Conservation (phyloP, 2,329 filamentous ascomycete species). For the Zymoseptoria tritici region DNA sequence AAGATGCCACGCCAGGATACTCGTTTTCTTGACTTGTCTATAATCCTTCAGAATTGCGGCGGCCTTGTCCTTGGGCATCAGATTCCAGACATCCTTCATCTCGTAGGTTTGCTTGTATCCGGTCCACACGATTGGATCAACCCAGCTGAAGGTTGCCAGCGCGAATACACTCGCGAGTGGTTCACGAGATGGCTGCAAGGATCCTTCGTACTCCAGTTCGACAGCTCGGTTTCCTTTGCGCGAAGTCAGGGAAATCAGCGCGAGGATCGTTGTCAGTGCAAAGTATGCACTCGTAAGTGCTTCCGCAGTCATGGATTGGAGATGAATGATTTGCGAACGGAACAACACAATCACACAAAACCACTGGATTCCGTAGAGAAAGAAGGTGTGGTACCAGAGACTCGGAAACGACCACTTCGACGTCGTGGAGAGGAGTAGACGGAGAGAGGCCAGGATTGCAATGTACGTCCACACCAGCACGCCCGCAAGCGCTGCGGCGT, state of each 20-base stretch:
- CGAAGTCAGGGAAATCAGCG: slow-evolving; percentile 68
- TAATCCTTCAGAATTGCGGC: slow-evolving; percentile 72
- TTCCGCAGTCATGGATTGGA: slow-evolving; percentile 55
- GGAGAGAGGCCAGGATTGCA: slow-evolving; percentile 61
- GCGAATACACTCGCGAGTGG: slow-evolving; percentile 84
- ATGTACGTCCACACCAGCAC: slow-evolving; percentile 76
- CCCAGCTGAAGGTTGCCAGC: slow-evolving; percentile 80
- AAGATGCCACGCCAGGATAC: slow-evolving; percentile 69
- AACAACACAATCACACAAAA: slow-evolving; percentile 67
- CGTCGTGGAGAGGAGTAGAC: slow-evolving; percentile 56
- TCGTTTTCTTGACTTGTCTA: slow-evolving; percentile 75
- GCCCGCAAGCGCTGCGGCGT: slow-evolving; percentile 56
- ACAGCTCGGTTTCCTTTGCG: slow-evolving; percentile 90
- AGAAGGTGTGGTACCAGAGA: slow-evolving; percentile 88
- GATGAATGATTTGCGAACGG: slow-evolving; percentile 76
- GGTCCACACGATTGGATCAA: slow-evolving; percentile 79
- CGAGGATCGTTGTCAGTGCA: slow-evolving; percentile 62
- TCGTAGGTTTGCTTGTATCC: slow-evolving; percentile 82
- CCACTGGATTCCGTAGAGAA: slow-evolving; percentile 79
- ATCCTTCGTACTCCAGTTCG: slow-evolving; percentile 79
- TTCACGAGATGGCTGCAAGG: slow-evolving; percentile 78
- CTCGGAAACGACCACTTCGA: slow-evolving; percentile 60
- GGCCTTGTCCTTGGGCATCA: slow-evolving; percentile 82
- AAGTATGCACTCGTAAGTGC: slow-evolving; percentile 68
- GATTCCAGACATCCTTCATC: slow-evolving; percentile 83